These are phyloP conservation scores for Colletotrichum cereale DNA, from an alignment of 2,329 filamentous ascomycete species.

Conservation along the genomic window DNA sequence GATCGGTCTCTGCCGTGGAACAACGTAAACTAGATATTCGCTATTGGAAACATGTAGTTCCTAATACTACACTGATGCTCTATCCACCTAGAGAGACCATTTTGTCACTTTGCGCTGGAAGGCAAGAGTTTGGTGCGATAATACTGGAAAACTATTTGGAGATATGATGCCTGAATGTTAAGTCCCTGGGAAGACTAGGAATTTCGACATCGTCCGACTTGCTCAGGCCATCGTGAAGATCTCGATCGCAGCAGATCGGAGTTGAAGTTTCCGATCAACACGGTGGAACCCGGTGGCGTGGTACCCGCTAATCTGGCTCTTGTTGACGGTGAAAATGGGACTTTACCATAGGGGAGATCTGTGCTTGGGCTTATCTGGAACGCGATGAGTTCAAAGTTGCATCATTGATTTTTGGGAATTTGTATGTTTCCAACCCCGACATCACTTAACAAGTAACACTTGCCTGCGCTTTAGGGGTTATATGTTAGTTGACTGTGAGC, in stretches of 20 bases:
- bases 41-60: slow-evolving; percentile 43
- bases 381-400: background rate
- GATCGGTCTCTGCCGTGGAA: too few relatives aligned
- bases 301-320: background rate
- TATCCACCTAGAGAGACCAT: slow-evolving; percentile 45
- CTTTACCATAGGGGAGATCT: background rate
- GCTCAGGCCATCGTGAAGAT: background rate
- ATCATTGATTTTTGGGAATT: background rate
- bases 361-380: background rate
- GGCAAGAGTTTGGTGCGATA: slow-evolving; percentile 40
- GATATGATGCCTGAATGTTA: slow-evolving; percentile 39
- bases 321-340: background rate
- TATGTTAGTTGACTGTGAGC: background rate
- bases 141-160: slow-evolving; percentile 39
- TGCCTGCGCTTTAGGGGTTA: background rate
- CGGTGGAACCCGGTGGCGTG: background rate
- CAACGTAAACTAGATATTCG: background rate
- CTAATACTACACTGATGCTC: slow-evolving; percentile 44
- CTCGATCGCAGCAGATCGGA: background rate
- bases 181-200: slow-evolving; percentile 25
- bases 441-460: background rate
- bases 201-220: background rate
- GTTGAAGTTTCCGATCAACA: background rate
- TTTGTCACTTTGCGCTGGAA: slow-evolving; percentile 45
- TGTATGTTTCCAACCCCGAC: background rate